Conservation (phyloP, 805 yeast genomes). For the Wickerhamiella kurtzmanii region DNA sequence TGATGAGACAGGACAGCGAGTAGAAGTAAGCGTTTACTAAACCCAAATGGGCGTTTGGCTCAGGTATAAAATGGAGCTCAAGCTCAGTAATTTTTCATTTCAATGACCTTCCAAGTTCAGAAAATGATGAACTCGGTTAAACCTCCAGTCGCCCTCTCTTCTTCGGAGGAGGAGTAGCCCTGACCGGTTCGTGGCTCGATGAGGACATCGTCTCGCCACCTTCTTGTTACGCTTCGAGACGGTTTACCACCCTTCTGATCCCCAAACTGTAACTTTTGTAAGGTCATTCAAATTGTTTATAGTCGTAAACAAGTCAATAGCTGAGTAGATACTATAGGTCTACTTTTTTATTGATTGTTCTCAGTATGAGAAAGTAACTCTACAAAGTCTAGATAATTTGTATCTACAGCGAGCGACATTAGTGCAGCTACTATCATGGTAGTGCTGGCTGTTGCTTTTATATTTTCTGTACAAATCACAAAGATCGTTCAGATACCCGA, state of each 20-base stretch:
- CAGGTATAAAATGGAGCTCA: not conserved
- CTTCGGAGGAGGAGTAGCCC: constrained; percentile 18
- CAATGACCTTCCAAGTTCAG: constrained; percentile 21
- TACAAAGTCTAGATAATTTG: no score
- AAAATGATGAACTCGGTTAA: constrained; percentile 18
- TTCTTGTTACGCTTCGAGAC: constrained; percentile 22
- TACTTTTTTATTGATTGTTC: no score
- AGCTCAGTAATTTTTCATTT: constrained; percentile 1
- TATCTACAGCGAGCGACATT: no score
- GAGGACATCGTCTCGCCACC: constrained; percentile 17
- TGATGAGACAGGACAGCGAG: not conserved
- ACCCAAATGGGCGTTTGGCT: not conserved
- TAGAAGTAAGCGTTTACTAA: not conserved
- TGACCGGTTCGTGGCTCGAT: constrained; percentile 24
- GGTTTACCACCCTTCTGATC: constrained; percentile 1
- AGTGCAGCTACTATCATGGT: no score
- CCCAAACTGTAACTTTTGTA: not conserved
- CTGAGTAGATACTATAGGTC: no score
- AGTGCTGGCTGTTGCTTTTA: no score
- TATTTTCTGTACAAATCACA: no score
- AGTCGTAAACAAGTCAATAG: no score
- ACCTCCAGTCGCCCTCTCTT: constrained; percentile 17
- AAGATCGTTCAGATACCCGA: no score
- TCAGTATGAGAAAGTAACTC: no score
- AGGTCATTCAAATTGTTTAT: no score